Conservation (phyloP, 108 stramenopile species). For the Aurantiochytrium sp. region DNA sequence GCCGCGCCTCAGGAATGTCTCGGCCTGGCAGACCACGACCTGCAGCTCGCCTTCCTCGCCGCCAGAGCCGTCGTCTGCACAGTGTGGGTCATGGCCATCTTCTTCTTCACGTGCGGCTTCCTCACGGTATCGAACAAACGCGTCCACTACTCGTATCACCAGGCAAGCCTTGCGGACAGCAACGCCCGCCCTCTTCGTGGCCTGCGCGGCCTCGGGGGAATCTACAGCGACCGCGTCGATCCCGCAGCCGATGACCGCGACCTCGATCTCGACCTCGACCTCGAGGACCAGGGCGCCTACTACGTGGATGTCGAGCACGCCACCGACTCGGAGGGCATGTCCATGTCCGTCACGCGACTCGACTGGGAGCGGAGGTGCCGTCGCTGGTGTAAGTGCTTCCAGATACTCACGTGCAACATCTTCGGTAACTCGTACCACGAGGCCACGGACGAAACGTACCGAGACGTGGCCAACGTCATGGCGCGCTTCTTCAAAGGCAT, state of each 20-base stretch:
- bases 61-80: neutral
- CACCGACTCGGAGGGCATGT: neutral
- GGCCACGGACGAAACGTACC: neutral
- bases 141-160: neutral
- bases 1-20: neutral
- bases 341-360: neutral
- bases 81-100: neutral
- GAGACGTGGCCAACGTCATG: slow-evolving; percentile 22
- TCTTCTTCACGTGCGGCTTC: slow-evolving; percentile 10
- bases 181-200: neutral
- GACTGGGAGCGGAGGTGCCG: slow-evolving; percentile 24
- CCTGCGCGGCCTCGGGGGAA: too few species aligned
- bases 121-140: slow-evolving; percentile 1
- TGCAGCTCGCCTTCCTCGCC: neutral
- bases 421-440: slow-evolving; percentile 10
- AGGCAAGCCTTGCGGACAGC: neutral
- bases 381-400: neutral
- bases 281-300: neutral
- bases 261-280: neutral
- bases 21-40: neutral
- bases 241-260: too few species aligned
- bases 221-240: too few species aligned
- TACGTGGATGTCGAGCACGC: neutral
- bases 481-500: slow-evolving; percentile 28
- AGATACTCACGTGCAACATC: neutral